phyloP scores from a whole-genome alignment of 2,329 filamentous ascomycete genomes.

The Xylaria sp. region DNA sequence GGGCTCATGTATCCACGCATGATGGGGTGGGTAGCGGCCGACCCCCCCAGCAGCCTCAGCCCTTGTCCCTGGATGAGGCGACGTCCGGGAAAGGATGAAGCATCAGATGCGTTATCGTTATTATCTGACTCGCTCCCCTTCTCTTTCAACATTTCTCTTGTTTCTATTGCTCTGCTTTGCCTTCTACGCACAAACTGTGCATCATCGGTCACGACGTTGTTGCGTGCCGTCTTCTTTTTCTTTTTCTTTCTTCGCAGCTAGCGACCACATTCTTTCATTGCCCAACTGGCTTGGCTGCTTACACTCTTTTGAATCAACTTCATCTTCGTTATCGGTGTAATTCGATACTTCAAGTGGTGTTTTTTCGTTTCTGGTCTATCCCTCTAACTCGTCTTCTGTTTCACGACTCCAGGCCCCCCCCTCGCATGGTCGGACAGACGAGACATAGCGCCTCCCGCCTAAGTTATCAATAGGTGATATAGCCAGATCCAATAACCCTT shows the following conservation, averaged over 20 bases:
- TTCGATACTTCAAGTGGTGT: constrained; percentile 48
- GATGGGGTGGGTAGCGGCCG: constrained; percentile 47
- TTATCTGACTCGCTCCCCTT: constrained; percentile 50
- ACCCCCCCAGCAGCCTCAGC: constrained; percentile 47
- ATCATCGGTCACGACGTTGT: constrained; percentile 49
- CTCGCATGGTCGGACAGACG: constrained; percentile 33
- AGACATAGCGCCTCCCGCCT: constrained; percentile 30
- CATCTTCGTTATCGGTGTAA: constrained; percentile 52
- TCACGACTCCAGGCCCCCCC: constrained; percentile 40
- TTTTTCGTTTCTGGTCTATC: constrained; percentile 45
- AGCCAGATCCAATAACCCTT: constrained; percentile 37
- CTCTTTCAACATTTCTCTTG: constrained; percentile 47
- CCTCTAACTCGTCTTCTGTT: constrained; percentile 39
- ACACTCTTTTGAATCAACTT: constrained; percentile 60
- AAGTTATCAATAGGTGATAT: constrained; percentile 37
- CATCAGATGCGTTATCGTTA: constrained; percentile 54
- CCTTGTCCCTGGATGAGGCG: constrained; percentile 52
- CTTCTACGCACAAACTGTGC: constrained; percentile 44
- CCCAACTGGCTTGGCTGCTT: constrained; percentile 69
- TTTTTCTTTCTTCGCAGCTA: constrained; percentile 55
- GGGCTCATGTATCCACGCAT: constrained; percentile 52
- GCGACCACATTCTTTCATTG: constrained; percentile 56
- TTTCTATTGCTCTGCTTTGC: constrained; percentile 56
- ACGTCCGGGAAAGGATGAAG: constrained; percentile 51
- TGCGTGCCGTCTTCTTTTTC: constrained; percentile 54